Evolutionary conservation across 805 yeast genomes (phyloP), one percentile per base, ranked within the genome.

Genomic region (Myxozyma vanderwaltii): DNA sequence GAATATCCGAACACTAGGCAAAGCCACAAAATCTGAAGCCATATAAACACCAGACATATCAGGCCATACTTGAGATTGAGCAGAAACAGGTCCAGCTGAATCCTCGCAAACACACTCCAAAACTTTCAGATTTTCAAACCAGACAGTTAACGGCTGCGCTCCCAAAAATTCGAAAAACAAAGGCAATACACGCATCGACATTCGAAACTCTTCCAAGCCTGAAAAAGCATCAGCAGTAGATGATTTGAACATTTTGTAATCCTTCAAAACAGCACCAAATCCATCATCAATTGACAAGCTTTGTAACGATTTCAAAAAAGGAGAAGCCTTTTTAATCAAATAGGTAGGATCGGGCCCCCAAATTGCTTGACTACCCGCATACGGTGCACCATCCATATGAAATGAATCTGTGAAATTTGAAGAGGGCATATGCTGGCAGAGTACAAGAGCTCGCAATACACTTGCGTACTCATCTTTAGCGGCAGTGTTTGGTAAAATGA

Each of bases 271-370:
- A 3, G 43, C 33, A 3, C 49, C 57, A 35, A 57, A 52, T 35
- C 61, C 61, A 41, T 57, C 61, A 47, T 57, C 61, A 24, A 52
- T 4, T 2, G 38, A 39, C 15, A 57, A 38, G 8, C 54, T 24
- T 19, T 12, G 19, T 26, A 57, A 38, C 7, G 21, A 13, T 13
- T 23, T 27, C 8, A 57, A 41, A 33, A 41, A 47, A 1, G 43
- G 43, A 38, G 54, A 36, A 4, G 57, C 54, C 46, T 52, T 33
- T 17, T 49, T 26, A 19, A 57, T 46, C 33, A 57, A 35, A 41
- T 38, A 51, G n/a, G 51, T n/a, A 1, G 57, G 57, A 47, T 57
- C 61, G 7, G 49, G 45, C 10, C 61, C 57, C 61, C 61, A 57
- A 21, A 47, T 46, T n/a, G 57, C 56, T 26, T 23, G 33, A n/a